These are phyloP conservation scores for Cenchrus fungigraminus DNA, from an alignment of 176 grass and related monocot species.

Conservation along the genomic window DNA sequence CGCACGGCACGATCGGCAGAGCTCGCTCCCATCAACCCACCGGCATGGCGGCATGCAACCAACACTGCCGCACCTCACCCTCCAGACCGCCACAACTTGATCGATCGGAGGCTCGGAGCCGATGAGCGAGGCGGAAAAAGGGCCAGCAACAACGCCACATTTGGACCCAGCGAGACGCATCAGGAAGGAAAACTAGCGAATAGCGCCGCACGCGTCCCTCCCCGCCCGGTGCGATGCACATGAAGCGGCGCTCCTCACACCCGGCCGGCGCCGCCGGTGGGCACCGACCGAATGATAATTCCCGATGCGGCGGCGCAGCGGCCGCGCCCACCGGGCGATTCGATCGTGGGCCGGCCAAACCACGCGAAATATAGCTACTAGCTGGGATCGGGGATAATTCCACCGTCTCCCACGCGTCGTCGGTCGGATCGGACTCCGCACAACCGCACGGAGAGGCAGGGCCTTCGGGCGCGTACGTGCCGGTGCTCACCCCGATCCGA, in stretches of 20 bases:
- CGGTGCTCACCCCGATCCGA: conserved; percentile 6
- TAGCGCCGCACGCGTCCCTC: background rate
- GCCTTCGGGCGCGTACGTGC: too few species aligned
- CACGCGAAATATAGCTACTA: background rate
- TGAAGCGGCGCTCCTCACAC: too few species aligned
- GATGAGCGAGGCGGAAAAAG: background rate
- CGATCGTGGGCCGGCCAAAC: background rate
- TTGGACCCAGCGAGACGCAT: background rate
- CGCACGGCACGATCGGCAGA: background rate
- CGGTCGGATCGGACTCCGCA: background rate
- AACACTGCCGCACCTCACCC: too few species aligned
- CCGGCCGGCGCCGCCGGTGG: too few species aligned
- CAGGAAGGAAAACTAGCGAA: background rate
- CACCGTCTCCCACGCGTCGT: background rate
- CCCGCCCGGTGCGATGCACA: background rate
- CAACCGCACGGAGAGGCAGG: too few species aligned
- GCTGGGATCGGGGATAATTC: too few species aligned
- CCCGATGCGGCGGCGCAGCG: conserved; percentile 1
- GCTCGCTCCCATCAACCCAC: background rate
- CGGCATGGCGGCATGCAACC: background rate
- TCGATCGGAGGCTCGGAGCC: background rate
- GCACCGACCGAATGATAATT: background rate
- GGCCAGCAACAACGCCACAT: background rate
- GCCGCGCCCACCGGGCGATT: background rate
- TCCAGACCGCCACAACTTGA: background rate